Percentiles rank a stretch among this genome's conserved stretches.
Conservation (phyloP, 306 rosid genomes). For the Medicago truncatula region MtrunA17r5.0-ANR NC_053045.1:61134501-61135000, state of each 20-base stretch:
- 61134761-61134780: not conserved
- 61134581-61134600: constrained; percentile 87
- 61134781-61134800: not conserved
- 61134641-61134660: constrained; percentile 63
- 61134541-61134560: constrained; percentile 90
- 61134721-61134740: not conserved
- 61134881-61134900: too few species aligned
- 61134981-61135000: not conserved
- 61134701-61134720: constrained; percentile 9
- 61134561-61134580: constrained; percentile 97
- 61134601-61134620: constrained; percentile 63
- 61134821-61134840: too few species aligned
- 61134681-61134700: constrained; percentile 36
- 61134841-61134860: too few species aligned
- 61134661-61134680: constrained; percentile 68
- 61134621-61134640: constrained; percentile 60
- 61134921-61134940: too few species aligned
- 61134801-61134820: not conserved
- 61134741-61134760: not conserved
- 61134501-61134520: constrained; percentile 86
- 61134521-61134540: constrained; percentile 97
- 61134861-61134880: too few species aligned
- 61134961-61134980: not conserved
- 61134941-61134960: too few species aligned
- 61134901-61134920: too few species aligned